Percentiles rank a stretch among this genome's conserved stretches.
These are phyloP conservation scores for Tubosaeta sp. DNA, from an alignment of 768 basidiomycete species.

Conservation along the genomic window DNA sequence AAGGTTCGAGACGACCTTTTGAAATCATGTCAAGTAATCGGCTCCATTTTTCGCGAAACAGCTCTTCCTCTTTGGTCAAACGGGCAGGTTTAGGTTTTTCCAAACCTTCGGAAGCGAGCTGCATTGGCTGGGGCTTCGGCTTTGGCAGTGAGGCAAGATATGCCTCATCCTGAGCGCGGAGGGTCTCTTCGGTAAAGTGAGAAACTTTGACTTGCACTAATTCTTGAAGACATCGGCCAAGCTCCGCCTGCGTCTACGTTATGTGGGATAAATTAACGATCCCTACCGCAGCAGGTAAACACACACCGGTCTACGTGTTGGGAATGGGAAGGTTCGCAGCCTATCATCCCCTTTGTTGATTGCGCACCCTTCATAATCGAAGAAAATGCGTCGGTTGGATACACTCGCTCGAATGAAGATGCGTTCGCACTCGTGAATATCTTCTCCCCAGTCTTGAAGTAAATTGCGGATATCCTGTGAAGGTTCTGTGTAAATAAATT, in stretches of 20 bases:
- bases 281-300: not conserved
- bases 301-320: slow-evolving; percentile 87
- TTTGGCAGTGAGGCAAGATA: slow-evolving; percentile 88
- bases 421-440: slow-evolving; percentile 79
- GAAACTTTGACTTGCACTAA: slow-evolving; percentile 82
- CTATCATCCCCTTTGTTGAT: slow-evolving; percentile 79
- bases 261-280: slow-evolving; percentile 1
- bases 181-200: slow-evolving; percentile 79
- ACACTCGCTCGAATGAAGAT: slow-evolving; percentile 91
- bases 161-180: slow-evolving; percentile 83
- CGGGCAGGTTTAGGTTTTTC: slow-evolving; percentile 52
- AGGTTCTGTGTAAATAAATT: not conserved
- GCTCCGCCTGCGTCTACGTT: slow-evolving; percentile 81
- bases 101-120: slow-evolving; percentile 32
- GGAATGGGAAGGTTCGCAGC: slow-evolving; percentile 90
- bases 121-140: slow-evolving; percentile 52
- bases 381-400: slow-evolving; percentile 83
- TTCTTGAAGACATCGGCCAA: slow-evolving; percentile 81
- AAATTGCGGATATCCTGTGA: slow-evolving; percentile 82
- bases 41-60: slow-evolving; percentile 72
- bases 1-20: slow-evolving; percentile 80
- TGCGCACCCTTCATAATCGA: slow-evolving; percentile 80
- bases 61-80: slow-evolving; percentile 78
- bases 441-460: slow-evolving; percentile 81
- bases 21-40: slow-evolving; percentile 85